A percentile compares a stretch with the other conserved stretches of the same genome.
These are phyloP conservation scores for Morella rubra DNA, from an alignment of 306 rosid genomes.

Conservation along the genomic window DNA sequence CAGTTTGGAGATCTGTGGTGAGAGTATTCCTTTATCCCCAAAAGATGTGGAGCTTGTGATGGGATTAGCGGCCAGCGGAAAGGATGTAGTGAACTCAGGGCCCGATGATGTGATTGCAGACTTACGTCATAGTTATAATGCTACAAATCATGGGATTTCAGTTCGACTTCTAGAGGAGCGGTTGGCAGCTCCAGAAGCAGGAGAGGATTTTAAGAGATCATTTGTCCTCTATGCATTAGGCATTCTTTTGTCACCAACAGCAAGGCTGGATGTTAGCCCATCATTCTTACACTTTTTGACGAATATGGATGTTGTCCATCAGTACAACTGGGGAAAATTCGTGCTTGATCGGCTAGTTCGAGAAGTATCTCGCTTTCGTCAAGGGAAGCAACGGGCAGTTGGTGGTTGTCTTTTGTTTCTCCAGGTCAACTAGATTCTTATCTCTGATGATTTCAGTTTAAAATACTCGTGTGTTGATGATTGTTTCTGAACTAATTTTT, in stretches of 20 bases:
- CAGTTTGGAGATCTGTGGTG: constrained; percentile 40
- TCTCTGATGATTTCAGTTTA: neutral
- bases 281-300: constrained; percentile 43
- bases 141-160: constrained; percentile 44
- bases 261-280: constrained; percentile 49
- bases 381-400: constrained; percentile 44
- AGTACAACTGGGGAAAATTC: constrained; percentile 48
- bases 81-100: constrained; percentile 48
- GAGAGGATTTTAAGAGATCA: constrained; percentile 44
- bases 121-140: constrained; percentile 35
- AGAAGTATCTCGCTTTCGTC: constrained; percentile 41
- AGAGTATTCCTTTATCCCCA: constrained; percentile 31
- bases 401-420: constrained; percentile 53
- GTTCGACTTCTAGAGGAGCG: constrained; percentile 39
- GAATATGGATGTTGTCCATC: constrained; percentile 38
- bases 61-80: constrained; percentile 48
- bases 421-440: constrained; percentile 28
- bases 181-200: constrained; percentile 40
- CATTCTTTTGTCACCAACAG: constrained; percentile 42
- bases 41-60: constrained; percentile 42
- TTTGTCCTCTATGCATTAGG: constrained; percentile 45
- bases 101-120: constrained; percentile 38
- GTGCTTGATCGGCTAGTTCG: constrained; percentile 41
- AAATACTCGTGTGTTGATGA: neutral
- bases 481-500: constrained; percentile 8